These are phyloP conservation scores for Lepiota subincarnata DNA, from an alignment of 768 basidiomycete genomes.

Conservation along the genomic window DNA sequence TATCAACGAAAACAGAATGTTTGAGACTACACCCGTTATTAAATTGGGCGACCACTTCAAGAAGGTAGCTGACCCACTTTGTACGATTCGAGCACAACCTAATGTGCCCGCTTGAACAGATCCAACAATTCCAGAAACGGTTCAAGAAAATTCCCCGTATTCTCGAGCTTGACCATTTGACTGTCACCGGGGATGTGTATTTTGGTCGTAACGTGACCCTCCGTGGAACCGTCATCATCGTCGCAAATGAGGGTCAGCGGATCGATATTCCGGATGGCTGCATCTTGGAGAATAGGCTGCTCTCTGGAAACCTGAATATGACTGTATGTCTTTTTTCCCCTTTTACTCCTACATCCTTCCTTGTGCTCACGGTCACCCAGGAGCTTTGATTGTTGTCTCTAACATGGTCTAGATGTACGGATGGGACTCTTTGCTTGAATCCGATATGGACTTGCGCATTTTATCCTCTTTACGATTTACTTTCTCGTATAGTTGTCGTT, in stretches of 20 bases:
- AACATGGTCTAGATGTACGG: background rate
- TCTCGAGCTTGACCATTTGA: conserved; percentile 90
- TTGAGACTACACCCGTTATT: conserved; percentile 88
- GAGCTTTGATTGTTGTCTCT: conserved; percentile 23
- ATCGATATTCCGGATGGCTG: conserved; percentile 85
- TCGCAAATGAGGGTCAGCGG: conserved; percentile 77
- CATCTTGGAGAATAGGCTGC: conserved; percentile 70
- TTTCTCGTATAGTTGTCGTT: background rate
- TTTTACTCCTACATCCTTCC: background rate
- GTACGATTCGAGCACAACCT: background rate
- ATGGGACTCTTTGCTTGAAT: conserved; percentile 6
- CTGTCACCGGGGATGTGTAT: conserved; percentile 87
- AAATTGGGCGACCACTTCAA: conserved; percentile 97
- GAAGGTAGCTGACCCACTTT: conserved; percentile 49
- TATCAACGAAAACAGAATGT: conserved; percentile 80
- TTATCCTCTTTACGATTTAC: conserved; percentile 1
- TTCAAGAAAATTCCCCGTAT: conserved; percentile 94
- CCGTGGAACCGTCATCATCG: conserved; percentile 86
- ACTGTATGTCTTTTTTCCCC: conserved; percentile 43
- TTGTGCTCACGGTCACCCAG: conserved; percentile 14
- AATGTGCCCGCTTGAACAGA: conserved; percentile 31
- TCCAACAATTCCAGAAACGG: conserved; percentile 87
- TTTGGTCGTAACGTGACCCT: conserved; percentile 86
- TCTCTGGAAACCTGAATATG: conserved; percentile 85
- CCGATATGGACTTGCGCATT: background rate